These are phyloP conservation scores for Aureobasidium lini DNA, from an alignment of 2,329 filamentous ascomycete genomes.

Conservation along the genomic window DNA sequence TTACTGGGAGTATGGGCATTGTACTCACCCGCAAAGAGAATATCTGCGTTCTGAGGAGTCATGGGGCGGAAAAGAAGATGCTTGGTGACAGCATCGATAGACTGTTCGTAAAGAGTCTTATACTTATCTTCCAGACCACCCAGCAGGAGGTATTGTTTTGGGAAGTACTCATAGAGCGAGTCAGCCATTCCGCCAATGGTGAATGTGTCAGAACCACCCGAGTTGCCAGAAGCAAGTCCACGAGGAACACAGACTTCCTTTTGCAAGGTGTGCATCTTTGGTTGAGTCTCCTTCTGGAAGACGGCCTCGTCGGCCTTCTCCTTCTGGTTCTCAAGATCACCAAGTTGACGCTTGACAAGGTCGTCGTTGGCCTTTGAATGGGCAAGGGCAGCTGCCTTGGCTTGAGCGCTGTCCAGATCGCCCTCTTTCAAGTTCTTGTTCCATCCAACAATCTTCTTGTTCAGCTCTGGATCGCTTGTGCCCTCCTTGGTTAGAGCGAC, in stretches of 20 bases:
- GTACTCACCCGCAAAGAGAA: conserved; percentile 63
- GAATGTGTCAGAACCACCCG: conserved; percentile 42
- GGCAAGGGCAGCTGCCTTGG: not conserved
- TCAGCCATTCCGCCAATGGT: conserved; percentile 50
- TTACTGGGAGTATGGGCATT: not conserved
- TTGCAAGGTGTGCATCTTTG: not conserved
- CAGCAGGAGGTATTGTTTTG: conserved; percentile 64
- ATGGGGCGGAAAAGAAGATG: conserved; percentile 73
- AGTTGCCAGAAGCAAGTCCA: conserved; percentile 46
- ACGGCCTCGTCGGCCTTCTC: not conserved
- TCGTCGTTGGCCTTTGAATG: not conserved
- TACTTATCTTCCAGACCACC: conserved; percentile 70
- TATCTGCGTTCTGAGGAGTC: conserved; percentile 57
- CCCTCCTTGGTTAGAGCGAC: not conserved
- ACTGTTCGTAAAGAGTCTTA: conserved; percentile 60
- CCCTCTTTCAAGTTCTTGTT: conserved; percentile 13
- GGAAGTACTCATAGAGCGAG: conserved; percentile 52
- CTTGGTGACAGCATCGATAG: conserved; percentile 60
- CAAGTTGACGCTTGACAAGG: conserved; percentile 10
- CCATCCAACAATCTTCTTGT: conserved; percentile 14
- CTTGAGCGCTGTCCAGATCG: conserved; percentile 8
- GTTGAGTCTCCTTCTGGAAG: conserved; percentile 9
- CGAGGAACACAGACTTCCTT: conserved; percentile 49
- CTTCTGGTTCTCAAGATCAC: conserved; percentile 1
- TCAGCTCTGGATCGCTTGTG: not conserved